Base-by-base conservation (phyloP, 331 rosid genomes). In the Prunus yedoensis region DNA sequence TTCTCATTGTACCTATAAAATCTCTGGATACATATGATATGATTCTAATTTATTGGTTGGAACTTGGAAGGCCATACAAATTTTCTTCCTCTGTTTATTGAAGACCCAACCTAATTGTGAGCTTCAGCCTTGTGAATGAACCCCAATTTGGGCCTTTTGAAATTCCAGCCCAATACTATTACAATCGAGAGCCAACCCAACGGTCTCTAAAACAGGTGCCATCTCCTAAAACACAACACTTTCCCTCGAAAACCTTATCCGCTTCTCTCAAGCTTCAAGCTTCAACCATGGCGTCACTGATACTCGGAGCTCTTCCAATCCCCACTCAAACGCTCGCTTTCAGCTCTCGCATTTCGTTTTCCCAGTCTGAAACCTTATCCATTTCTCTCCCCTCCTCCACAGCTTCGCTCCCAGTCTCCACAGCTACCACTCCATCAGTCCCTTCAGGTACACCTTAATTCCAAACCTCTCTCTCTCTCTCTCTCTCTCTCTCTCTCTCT, bases 251-350 rank as follows among this genome's bases (percentile, higher is more conserved):
- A 66, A 77, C 82, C 87, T 85, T 81, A 85, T 85, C 93, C 69
- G 18, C 35, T 61, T 15, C 28, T 16, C 45, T 49, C 38, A 32
- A 32, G 38, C 63, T 74, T 63, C 70, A 11, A 35, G 69, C 58
- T 66, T 53, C 70, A 16, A 76, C 80, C 74, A 91, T 87, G 93
- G 90, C 89, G 50, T 86, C 92, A 7, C 83, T 89, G 11, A 47
- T 91, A 13, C 80, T 88, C 16, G 82, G 89, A 70, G 74, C 87
- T 74, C 77, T 87, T 27, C 74, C 89, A 25, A 66, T 84, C 45
- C 75, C 79, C 50, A 30, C 79, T 52, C 89, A 78, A 27, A 78
- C 76, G 2, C 79, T 59, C 30, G 38, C 32, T 63, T 76, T 77
- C 32, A 75, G 72, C 43, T 83, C 83, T 68, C 84, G 85, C 69